Conservation (phyloP, 495 filamentous ascomycete genomes). For the Cladorrhinum samala region DNA sequence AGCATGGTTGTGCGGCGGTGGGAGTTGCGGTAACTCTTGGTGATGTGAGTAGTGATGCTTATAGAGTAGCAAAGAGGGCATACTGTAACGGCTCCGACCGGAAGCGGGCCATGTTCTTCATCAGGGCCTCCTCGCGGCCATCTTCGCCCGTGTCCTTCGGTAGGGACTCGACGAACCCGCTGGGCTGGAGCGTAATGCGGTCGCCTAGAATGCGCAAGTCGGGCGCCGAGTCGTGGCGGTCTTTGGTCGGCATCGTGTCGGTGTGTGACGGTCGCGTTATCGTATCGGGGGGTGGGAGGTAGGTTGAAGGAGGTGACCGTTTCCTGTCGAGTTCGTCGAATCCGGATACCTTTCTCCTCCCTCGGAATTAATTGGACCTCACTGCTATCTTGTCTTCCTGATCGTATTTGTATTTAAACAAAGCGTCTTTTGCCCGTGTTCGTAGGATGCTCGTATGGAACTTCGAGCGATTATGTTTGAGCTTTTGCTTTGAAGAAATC, state of each 20-base stretch:
- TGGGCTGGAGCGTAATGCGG: slow-evolving; percentile 72
- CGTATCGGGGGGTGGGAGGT: background rate
- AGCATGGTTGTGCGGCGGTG: too few relatives aligned
- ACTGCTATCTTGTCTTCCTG: too few relatives aligned
- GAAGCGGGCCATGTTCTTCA: slow-evolving; percentile 79
- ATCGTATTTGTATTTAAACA: too few relatives aligned
- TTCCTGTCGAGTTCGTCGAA: too few relatives aligned
- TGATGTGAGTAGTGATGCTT: background rate
- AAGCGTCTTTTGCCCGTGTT: too few relatives aligned
- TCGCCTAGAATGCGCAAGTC: slow-evolving; percentile 78
- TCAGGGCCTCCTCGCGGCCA: slow-evolving; percentile 62
- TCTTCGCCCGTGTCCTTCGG: slow-evolving; percentile 29
- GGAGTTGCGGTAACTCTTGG: background rate
- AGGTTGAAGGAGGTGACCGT: background rate
- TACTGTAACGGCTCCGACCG: slow-evolving; percentile 49
- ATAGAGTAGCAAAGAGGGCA: slow-evolving; percentile 10
- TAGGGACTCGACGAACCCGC: slow-evolving; percentile 57
- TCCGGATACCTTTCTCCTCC: too few relatives aligned
- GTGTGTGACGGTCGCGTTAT: background rate
- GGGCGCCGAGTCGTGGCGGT: slow-evolving; percentile 51
- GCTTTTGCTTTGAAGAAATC: too few relatives aligned
- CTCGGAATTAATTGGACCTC: too few relatives aligned
- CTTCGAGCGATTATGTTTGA: background rate
- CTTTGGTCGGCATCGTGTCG: slow-evolving; percentile 15
- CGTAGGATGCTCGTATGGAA: background rate